phyloP scores from a whole-genome alignment of 169 alveolate species.

The Eimeria necatrix region DNA sequence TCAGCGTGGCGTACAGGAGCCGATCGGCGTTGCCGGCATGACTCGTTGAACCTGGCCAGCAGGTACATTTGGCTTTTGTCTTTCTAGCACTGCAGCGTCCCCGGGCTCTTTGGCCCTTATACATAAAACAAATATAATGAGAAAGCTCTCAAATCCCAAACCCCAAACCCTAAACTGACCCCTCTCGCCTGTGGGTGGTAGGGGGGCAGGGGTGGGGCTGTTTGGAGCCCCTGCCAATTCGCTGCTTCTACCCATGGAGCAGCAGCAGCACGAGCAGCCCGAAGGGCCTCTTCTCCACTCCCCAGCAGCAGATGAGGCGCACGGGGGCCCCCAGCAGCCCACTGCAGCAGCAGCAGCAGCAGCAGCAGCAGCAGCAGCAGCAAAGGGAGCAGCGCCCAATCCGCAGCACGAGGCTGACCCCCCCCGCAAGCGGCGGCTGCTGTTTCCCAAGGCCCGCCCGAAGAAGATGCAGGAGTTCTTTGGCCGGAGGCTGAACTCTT shows the following conservation, averaged over 20 bases:
- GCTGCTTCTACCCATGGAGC: constrained; percentile 40
- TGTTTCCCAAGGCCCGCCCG: constrained; percentile 80
- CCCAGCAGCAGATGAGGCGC: not conserved
- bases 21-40: not conserved
- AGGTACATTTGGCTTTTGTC: not conserved
- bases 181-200: not conserved
- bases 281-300: constrained; percentile 27
- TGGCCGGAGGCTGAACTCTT: constrained; percentile 12
- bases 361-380: not conserved
- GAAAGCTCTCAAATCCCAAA: too few species aligned
- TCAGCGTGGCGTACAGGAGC: not conserved
- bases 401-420: constrained; percentile 58
- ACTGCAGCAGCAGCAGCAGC: not conserved
- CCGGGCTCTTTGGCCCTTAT: not conserved
- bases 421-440: constrained; percentile 74
- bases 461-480: constrained; percentile 78
- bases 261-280: constrained; percentile 19
- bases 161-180: not conserved
- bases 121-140: not conserved
- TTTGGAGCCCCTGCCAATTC: not conserved
- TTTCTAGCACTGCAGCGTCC: not conserved
- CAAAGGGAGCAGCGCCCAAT: constrained; percentile 1
- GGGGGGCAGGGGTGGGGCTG: constrained; percentile 7
- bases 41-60: not conserved
- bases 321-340: not conserved